A percentile compares a stretch with the other conserved stretches of the same genome.
phyloP scores from a whole-genome alignment of 352 stramenopile species.

The Phytophthora lateralis region DNA sequence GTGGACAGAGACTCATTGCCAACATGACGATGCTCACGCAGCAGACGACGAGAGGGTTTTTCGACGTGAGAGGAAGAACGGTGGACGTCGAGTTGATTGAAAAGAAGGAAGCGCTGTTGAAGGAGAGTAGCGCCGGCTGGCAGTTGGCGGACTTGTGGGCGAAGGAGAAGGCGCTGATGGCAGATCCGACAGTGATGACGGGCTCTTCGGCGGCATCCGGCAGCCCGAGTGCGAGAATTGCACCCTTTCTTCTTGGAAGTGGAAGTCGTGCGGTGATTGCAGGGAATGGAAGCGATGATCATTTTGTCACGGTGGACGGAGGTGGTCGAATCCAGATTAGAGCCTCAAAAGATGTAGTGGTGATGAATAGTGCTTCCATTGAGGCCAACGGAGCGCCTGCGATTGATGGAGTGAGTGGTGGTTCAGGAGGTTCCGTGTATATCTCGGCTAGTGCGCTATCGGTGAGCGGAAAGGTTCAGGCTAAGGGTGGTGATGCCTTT shows the following conservation, averaged over 20 bases:
- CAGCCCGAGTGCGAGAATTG: conserved; percentile 35
- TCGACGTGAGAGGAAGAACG: conserved; percentile 48
- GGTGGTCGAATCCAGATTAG: conserved; percentile 69
- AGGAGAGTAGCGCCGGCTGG: conserved; percentile 55
- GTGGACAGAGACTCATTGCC: conserved; percentile 48
- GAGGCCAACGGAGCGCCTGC: conserved; percentile 54
- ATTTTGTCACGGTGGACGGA: conserved; percentile 33
- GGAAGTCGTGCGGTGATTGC: conserved; percentile 33
- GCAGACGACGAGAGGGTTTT: conserved; percentile 49
- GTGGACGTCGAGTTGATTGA: conserved; percentile 22
- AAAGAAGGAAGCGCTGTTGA: conserved; percentile 42
- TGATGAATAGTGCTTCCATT: conserved; percentile 61
- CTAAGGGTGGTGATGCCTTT: conserved; percentile 55
- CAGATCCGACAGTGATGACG: conserved; percentile 21
- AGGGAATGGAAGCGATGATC: conserved; percentile 8
- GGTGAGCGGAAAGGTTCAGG: conserved; percentile 48
- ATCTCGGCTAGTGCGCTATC: conserved; percentile 56
- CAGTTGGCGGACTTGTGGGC: conserved; percentile 58
- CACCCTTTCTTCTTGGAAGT: conserved; percentile 56
- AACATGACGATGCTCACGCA: conserved; percentile 42
- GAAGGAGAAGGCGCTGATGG: conserved; percentile 34
- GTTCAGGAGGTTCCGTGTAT: conserved; percentile 61
- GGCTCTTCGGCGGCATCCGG: conserved; percentile 7
- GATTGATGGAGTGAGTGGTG: conserved; percentile 44
- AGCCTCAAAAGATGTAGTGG: conserved; percentile 69